Conservation (phyloP, 108 stramenopile species). For the Nannochloropsis salina region DNA sequence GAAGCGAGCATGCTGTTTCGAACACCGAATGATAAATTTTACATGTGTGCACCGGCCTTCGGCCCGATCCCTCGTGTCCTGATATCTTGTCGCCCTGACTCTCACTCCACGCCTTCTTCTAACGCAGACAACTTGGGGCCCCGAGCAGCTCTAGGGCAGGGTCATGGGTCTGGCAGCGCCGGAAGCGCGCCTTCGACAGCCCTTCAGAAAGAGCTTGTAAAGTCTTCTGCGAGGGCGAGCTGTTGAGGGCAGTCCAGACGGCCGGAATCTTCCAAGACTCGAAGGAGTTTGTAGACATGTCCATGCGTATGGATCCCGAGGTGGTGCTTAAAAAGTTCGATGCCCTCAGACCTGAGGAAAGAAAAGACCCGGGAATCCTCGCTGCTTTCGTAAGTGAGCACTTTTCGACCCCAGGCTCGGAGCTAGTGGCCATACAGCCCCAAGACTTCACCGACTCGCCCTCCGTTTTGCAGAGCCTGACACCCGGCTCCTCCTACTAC, state of each 20-base stretch:
- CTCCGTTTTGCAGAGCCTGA: not conserved
- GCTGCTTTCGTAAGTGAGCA: not conserved
- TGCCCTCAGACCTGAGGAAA: not conserved
- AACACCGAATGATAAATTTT: no score
- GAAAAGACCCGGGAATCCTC: not conserved
- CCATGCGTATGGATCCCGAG: constrained; percentile 25
- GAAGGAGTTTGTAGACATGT: constrained; percentile 50
- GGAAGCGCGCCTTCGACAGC: not conserved
- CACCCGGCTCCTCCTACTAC: not conserved
- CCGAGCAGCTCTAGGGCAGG: no score
- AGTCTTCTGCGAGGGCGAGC: constrained; percentile 42
- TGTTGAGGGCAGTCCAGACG: constrained; percentile 41
- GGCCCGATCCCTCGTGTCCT: no score
- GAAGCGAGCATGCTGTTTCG: no score
- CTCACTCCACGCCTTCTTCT: no score
- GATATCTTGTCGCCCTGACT: no score
- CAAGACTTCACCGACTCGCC: not conserved
- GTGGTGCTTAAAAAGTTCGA: not conserved
- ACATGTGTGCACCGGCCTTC: no score
- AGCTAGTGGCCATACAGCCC: not conserved
- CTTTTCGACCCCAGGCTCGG: not conserved
- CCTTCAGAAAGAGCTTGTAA: constrained; percentile 28
- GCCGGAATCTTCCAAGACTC: constrained; percentile 35
- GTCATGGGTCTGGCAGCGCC: not conserved
- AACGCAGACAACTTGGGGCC: no score